Evolutionary conservation across 176 grass and related monocot genomes (phyloP), one percentile per base, ranked within the genome.

Genomic region (Otatea glauca): DNA sequence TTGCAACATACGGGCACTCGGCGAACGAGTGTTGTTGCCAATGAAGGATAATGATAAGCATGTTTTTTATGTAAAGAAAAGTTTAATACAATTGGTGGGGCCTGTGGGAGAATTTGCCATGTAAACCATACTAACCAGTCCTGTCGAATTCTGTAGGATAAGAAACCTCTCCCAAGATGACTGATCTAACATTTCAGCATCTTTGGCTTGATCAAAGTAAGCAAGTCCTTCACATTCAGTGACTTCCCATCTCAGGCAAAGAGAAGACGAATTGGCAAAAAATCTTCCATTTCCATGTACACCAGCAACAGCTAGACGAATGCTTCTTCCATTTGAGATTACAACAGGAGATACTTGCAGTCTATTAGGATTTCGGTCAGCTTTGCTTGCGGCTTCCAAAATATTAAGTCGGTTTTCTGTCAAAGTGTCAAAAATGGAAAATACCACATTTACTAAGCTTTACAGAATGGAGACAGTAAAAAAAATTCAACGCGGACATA

Each of bases 211-310:
- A 25, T 84, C 71, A 80, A 92, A 91, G 84, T 89, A 87, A 79
- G 91, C 92, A 61, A 93, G 83, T 43, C 81, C 87, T 89, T 95
- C 91, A 87, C 93, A 98, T 78, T 70, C 92, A 83, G 82, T 89
- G 38, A 90, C 73, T 81, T 98, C 83, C 96, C 96, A 98, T 63
- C 83, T 92, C 85, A 98, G 74, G 72, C 18, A 85, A 92, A 98
- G 96, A 79, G 96, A 98, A 49, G 96, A 98, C 17, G 96, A 94
- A 85, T 98, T 98, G 47, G 91, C 87, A 86, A 98, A 98, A 90
- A 77, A 56, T 87, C 75, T 93, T 78, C 88, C 85, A 67, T 79
- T 89, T 58, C 10, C 85, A 90, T 98, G 92, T 76, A 95, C 77
- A 82, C 85, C 81, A 72, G 68, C 87, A 95, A 93, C 91, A 89